Conservation (phyloP, 352 stramenopile species). For the Phytopythium oedochilum region DNA sequence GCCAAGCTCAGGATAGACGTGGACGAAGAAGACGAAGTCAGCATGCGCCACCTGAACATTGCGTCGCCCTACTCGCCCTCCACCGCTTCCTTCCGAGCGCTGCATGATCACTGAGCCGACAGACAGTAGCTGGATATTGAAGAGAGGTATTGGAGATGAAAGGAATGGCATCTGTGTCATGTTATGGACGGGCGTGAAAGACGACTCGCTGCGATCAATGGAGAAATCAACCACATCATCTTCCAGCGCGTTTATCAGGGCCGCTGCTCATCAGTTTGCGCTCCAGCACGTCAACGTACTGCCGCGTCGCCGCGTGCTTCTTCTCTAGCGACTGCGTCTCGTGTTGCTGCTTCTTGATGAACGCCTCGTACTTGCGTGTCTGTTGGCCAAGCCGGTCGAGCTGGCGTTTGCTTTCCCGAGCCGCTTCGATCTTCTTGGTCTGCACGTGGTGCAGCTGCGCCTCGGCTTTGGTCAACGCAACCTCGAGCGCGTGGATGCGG, state of each 20-base stretch:
- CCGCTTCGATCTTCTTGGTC: slow-evolving; percentile 22
- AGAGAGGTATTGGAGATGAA: not conserved
- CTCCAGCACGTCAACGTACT: slow-evolving; percentile 27
- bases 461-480: slow-evolving; percentile 21
- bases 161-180: not conserved
- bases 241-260: too few species aligned
- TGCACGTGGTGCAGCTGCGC: slow-evolving; percentile 13
- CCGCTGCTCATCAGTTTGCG: slow-evolving; percentile 14
- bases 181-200: too few species aligned
- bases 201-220: too few species aligned
- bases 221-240: too few species aligned
- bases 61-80: slow-evolving; percentile 15
- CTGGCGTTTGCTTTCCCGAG: slow-evolving; percentile 23
- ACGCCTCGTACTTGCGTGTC: slow-evolving; percentile 33
- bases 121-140: not conserved
- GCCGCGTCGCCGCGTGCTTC: slow-evolving; percentile 12
- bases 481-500: slow-evolving; percentile 25
- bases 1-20: slow-evolving; percentile 10
- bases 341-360: slow-evolving; percentile 14
- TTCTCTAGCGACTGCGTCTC: slow-evolving; percentile 22
- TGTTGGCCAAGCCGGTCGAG: slow-evolving; percentile 23
- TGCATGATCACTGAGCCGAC: slow-evolving; percentile 7
- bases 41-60: slow-evolving; percentile 11
- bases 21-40: slow-evolving; percentile 5
- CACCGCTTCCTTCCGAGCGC: slow-evolving; percentile 10